Conservation (phyloP, 2,329 filamentous ascomycete genomes). For the Monosporascus ibericus region DNA sequence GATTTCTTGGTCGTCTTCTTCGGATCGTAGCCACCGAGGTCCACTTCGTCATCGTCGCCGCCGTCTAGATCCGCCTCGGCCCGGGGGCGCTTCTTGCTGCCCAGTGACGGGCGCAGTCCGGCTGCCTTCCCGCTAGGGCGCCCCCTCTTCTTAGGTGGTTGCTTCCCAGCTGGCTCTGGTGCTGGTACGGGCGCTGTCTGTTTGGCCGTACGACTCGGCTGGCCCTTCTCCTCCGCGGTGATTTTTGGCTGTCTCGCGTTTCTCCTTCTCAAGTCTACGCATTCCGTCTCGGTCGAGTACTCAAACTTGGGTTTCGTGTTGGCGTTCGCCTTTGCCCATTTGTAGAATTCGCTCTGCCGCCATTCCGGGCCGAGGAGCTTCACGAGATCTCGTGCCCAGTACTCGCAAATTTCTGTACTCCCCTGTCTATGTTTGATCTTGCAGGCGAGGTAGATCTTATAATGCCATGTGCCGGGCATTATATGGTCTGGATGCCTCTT, state of each 20-base stretch:
- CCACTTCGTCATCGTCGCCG: slow-evolving; percentile 32
- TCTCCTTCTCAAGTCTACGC: slow-evolving; percentile 18
- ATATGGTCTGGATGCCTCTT: slow-evolving; percentile 25
- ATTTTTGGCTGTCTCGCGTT: slow-evolving; percentile 6
- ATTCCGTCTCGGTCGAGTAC: slow-evolving; percentile 17
- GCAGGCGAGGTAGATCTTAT: slow-evolving; percentile 32
- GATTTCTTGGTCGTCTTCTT: slow-evolving; percentile 23
- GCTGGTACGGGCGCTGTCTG: slow-evolving; percentile 4
- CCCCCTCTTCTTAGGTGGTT: slow-evolving; percentile 18
- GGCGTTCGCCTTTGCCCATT: slow-evolving; percentile 22
- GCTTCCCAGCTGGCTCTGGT: slow-evolving; percentile 15
- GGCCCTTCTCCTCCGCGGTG: slow-evolving; percentile 11
- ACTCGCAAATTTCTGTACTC: slow-evolving; percentile 36
- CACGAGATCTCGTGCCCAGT: slow-evolving; percentile 35
- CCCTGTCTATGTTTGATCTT: slow-evolving; percentile 31
- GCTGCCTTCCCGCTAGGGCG: slow-evolving; percentile 39
- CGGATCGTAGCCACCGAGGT: slow-evolving; percentile 23
- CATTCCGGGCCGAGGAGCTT: slow-evolving; percentile 22
- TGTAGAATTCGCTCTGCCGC: slow-evolving; percentile 24
- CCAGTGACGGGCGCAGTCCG: slow-evolving; percentile 34
- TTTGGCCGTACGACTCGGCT: slow-evolving; percentile 3
- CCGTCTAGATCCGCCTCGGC: slow-evolving; percentile 26
- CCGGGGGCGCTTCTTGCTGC: slow-evolving; percentile 39
- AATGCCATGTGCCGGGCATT: slow-evolving; percentile 16
- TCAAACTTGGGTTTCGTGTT: slow-evolving; percentile 19